Conservation (phyloP, 345 rosid genomes). For the Passiflora organensis region DNA sequence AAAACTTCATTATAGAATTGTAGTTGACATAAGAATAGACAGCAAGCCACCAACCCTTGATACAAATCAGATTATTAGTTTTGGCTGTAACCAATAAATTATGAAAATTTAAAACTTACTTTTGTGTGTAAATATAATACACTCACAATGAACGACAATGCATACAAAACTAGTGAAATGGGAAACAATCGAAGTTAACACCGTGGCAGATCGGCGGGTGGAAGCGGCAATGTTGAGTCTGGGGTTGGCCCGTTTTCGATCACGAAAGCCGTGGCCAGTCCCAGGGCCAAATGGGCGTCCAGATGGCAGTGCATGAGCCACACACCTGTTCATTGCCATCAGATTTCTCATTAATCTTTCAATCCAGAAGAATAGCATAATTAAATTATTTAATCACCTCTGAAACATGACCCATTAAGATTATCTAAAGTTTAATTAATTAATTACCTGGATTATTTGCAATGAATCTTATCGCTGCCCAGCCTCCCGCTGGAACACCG, state of each 20-base stretch:
- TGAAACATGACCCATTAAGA: background rate
- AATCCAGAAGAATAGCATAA: background rate
- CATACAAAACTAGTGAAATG: background rate
- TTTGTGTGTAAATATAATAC: background rate
- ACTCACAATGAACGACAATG: background rate
- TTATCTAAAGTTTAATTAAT: background rate
- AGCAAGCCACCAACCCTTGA: background rate
- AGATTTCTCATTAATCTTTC: background rate
- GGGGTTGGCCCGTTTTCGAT: constrained; percentile 18
- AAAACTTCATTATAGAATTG: too few relatives aligned
- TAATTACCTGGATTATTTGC: constrained; percentile 84
- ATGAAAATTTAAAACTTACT: background rate
- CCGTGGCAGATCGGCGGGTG: constrained; percentile 25
- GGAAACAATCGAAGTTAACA: constrained; percentile 9
- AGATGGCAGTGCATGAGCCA: constrained; percentile 33
- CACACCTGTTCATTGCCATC: constrained; percentile 7
- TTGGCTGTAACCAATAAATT: too few relatives aligned
- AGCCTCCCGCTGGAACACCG: constrained; percentile 47
- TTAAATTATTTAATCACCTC: background rate
- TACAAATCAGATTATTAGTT: background rate
- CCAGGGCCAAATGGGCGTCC: constrained; percentile 21
- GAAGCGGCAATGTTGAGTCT: constrained; percentile 21
- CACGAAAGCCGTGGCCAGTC: constrained; percentile 19
- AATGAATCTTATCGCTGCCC: constrained; percentile 53
- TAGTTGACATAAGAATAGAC: background rate